These are phyloP conservation scores for Cyamopsis tetragonoloba DNA, from an alignment of 306 rosid genomes.

Conservation along the genomic window DNA sequence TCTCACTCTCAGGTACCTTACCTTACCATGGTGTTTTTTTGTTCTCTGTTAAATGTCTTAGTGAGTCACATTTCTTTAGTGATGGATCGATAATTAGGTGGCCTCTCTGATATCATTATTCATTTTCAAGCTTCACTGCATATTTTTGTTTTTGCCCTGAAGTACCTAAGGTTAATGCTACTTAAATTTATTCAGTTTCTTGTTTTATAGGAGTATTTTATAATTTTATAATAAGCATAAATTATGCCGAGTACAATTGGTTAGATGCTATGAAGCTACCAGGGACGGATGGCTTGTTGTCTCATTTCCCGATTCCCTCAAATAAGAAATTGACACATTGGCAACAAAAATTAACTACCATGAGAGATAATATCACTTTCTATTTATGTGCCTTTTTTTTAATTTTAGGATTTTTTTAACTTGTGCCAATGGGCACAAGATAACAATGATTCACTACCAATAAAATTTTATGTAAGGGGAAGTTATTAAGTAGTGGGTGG, in stretches of 20 bases:
- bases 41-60: background rate
- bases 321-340: no score
- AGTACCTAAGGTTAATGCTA: background rate
- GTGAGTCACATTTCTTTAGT: background rate
- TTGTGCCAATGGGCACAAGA: no score
- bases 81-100: background rate
- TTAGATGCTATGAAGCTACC: background rate
- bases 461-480: no score
- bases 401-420: no score
- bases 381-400: no score
- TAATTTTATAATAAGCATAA: background rate
- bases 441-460: no score
- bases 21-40: background rate
- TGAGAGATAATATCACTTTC: no score
- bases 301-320: no score
- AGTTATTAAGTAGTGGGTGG: no score
- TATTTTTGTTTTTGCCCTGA: background rate
- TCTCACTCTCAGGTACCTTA: conserved; percentile 47
- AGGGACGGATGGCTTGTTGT: no score
- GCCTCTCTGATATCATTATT: background rate
- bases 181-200: conserved; percentile 3
- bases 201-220: conserved; percentile 8
- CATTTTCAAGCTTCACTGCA: background rate
- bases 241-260: background rate
- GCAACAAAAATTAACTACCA: no score